phyloP scores from a whole-genome alignment of 1,284 basidiomycete genomes.

The Phellopilus nigrolimitatus region DNA sequence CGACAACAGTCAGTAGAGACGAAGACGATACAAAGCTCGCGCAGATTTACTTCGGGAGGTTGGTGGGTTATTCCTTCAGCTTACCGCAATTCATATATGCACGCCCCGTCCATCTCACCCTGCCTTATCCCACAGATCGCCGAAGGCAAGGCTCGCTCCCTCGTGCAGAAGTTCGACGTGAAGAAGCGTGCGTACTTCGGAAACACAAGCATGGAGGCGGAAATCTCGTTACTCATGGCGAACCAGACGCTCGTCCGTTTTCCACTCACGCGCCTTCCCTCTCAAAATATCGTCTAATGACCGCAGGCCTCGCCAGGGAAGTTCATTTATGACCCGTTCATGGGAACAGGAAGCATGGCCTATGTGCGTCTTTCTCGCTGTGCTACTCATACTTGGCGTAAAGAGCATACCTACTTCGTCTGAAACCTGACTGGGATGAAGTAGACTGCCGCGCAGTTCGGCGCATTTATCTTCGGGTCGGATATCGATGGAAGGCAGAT shows the following conservation, averaged over 20 bases:
- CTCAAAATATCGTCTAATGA: background rate
- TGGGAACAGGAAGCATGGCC: constrained; percentile 95
- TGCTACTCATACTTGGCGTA: background rate
- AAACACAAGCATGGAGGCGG: constrained; percentile 97
- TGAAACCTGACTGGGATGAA: background rate
- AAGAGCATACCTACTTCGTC: too few relatives aligned
- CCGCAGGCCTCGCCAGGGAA: constrained; percentile 80
- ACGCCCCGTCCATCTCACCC: constrained; percentile 7
- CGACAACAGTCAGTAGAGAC: constrained; percentile 41
- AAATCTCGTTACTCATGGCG: constrained; percentile 93
- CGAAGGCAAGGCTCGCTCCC: constrained; percentile 64
- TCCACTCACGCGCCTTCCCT: constrained; percentile 1
- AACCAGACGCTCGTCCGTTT: constrained; percentile 79
- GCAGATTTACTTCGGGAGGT: constrained; percentile 77
- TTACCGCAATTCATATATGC: constrained; percentile 4
- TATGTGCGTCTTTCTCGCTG: constrained; percentile 51
- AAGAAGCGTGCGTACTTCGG: constrained; percentile 91
- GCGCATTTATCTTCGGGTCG: constrained; percentile 84
- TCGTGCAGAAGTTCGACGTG: constrained; percentile 75
- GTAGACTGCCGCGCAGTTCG: constrained; percentile 82
- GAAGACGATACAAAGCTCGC: constrained; percentile 65
- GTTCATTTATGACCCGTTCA: constrained; percentile 94
- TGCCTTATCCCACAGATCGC: constrained; percentile 45
- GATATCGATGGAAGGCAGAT: constrained; percentile 98
- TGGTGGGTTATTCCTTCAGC: constrained; percentile 53